Percentiles rank a stretch among this genome's conserved stretches.
phyloP scores from a whole-genome alignment of 495 filamentous ascomycete species.

The Podospora sp. region DNA sequence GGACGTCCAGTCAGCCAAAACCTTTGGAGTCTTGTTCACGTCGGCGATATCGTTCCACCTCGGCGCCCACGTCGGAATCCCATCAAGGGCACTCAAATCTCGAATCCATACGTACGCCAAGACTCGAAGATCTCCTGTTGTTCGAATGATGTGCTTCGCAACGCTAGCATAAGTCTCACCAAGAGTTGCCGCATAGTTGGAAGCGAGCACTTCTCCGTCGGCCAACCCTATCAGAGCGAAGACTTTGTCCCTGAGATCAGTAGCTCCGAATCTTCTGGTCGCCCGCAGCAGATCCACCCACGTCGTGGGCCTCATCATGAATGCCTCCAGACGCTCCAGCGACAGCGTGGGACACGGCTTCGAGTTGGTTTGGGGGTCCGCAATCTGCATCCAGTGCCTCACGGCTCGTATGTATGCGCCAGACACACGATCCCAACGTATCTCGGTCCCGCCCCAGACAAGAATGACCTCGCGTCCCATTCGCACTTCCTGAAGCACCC shows the following conservation, averaged over 20 bases:
- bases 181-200: neutral
- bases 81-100: neutral
- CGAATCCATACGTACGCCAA: constrained; percentile 5
- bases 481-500: constrained; percentile 4
- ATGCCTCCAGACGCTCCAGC: neutral
- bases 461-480: neutral
- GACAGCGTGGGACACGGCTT: neutral
- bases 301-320: neutral
- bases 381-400: neutral
- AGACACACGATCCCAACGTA: neutral
- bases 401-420: neutral
- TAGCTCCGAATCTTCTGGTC: constrained; percentile 1
- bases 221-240: constrained; percentile 6
- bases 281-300: constrained; percentile 1
- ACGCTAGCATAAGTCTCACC: neutral
- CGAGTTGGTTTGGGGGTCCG: neutral
- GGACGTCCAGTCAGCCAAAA: neutral
- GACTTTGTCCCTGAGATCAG: constrained; percentile 10
- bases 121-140: neutral
- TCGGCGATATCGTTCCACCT: constrained; percentile 7
- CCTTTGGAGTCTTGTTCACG: neutral
- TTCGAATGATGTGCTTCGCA: neutral
- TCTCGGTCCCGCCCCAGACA: neutral
- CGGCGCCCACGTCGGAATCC: neutral
- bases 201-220: neutral